phyloP scores from a whole-genome alignment of 1,284 basidiomycete genomes.

The Microbotryum intermedium region DNA sequence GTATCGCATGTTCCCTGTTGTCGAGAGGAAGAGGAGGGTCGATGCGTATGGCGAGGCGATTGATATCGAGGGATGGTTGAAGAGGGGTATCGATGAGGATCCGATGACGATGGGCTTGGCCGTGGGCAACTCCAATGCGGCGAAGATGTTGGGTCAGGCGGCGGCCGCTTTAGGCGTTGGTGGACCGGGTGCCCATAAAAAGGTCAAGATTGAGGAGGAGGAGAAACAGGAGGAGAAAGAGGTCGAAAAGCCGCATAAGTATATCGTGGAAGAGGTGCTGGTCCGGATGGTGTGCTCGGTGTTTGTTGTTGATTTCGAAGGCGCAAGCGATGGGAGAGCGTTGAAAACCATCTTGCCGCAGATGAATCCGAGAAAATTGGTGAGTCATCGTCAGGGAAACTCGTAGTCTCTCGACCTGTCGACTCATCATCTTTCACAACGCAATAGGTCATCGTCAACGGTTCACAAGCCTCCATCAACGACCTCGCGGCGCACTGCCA shows the following conservation, averaged over 20 bases:
- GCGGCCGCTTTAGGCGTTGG: too few relatives aligned
- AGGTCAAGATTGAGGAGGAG: slow-evolving; percentile 64
- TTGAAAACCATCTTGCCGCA: slow-evolving; percentile 95
- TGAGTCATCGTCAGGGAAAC: slow-evolving; percentile 38
- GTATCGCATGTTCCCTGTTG: slow-evolving; percentile 94
- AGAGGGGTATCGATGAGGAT: slow-evolving; percentile 62
- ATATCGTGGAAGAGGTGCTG: slow-evolving; percentile 61
- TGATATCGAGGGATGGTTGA: slow-evolving; percentile 86
- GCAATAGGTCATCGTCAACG: slow-evolving; percentile 77
- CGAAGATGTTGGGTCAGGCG: slow-evolving; percentile 14
- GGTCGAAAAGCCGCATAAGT: slow-evolving; percentile 81
- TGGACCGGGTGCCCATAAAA: too few relatives aligned
- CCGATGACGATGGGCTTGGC: slow-evolving; percentile 3
- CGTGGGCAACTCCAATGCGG: background rate
- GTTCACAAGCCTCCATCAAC: slow-evolving; percentile 55
- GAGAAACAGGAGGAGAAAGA: slow-evolving; percentile 40
- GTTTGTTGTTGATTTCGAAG: slow-evolving; percentile 89
- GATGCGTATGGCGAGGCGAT: slow-evolving; percentile 94
- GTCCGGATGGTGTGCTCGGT: slow-evolving; percentile 75
- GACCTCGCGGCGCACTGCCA: slow-evolving; percentile 69
- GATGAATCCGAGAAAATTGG: slow-evolving; percentile 90
- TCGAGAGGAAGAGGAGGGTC: slow-evolving; percentile 82
- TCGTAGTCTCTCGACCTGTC: background rate
- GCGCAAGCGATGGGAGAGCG: slow-evolving; percentile 88
- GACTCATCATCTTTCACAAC: background rate